A percentile compares a stretch with the other conserved stretches of the same genome.
Conservation (phyloP, 2,329 filamentous ascomycete species). For the Pseudophaeomoniella oleicola region DNA sequence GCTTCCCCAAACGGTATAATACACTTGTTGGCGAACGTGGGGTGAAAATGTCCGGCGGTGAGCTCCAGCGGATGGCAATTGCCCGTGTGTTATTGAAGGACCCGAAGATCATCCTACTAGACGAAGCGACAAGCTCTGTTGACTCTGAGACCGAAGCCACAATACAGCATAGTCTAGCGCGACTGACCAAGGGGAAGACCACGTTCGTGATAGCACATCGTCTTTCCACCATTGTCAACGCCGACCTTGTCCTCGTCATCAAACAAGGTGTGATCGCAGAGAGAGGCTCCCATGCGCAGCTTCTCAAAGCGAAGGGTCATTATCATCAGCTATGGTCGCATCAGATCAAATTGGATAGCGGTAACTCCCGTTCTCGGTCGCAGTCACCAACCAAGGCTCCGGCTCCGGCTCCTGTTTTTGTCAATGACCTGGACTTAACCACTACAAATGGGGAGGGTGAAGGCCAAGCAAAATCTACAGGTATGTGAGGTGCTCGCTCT, state of each 20-base stretch:
- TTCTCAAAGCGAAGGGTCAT: conserved; percentile 43
- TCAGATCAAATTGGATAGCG: conserved; percentile 21
- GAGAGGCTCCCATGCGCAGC: conserved; percentile 44
- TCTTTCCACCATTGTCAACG: conserved; percentile 27
- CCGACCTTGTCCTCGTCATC: conserved; percentile 53
- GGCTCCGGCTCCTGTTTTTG: neutral
- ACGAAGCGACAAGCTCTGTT: conserved; percentile 38
- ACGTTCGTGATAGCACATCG: conserved; percentile 37
- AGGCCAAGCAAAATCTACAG: neutral
- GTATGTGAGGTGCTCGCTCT: no score
- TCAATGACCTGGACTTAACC: neutral
- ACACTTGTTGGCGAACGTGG: conserved; percentile 35
- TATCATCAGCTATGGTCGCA: conserved; percentile 54
- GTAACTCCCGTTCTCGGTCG: neutral
- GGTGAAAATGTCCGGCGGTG: conserved; percentile 35
- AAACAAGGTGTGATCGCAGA: conserved; percentile 49
- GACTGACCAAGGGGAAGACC: conserved; percentile 33
- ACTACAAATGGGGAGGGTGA: neutral
- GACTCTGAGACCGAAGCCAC: conserved; percentile 29
- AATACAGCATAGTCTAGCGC: conserved; percentile 32
- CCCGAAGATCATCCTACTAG: conserved; percentile 29
- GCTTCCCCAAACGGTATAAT: conserved; percentile 39
- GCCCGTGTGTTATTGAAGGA: conserved; percentile 30
- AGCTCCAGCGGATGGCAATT: conserved; percentile 35
- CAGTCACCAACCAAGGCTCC: neutral